Percentiles rank a stretch among this genome's conserved stretches.
Evolutionary conservation across 1,284 basidiomycete genomes (phyloP).

Genomic region (Singerocomus inundabilis): DNA sequence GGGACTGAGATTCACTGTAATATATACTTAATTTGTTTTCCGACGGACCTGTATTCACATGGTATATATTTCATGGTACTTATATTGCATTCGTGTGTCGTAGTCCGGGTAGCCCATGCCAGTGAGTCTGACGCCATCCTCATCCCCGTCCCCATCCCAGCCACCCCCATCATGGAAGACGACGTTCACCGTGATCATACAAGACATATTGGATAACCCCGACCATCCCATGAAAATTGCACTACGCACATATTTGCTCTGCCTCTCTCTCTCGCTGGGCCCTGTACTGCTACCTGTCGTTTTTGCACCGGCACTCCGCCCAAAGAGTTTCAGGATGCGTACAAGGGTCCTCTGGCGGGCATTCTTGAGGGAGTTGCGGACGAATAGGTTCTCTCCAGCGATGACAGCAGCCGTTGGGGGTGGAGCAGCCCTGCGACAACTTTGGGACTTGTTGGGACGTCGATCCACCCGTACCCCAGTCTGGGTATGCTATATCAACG

Average conservation of each 20-base stretch:
- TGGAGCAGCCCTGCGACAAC: conserved; percentile 49
- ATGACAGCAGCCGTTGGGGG: conserved; percentile 64
- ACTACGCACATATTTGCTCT: conserved; percentile 65
- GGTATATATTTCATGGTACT: neutral
- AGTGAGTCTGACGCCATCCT: neutral
- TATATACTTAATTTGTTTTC: neutral
- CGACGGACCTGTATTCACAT: conserved; percentile 16
- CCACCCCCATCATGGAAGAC: conserved; percentile 11
- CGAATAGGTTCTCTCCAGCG: conserved; percentile 65
- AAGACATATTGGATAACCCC: conserved; percentile 10
- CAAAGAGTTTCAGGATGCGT: conserved; percentile 11
- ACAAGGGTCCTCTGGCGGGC: conserved; percentile 39
- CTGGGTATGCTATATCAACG: neutral
- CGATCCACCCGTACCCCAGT: neutral
- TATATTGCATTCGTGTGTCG: too few relatives aligned
- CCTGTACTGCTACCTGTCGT: conserved; percentile 59
- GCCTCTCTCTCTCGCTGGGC: conserved; percentile 61
- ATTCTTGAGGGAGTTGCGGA: conserved; percentile 53
- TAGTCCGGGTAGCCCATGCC: neutral
- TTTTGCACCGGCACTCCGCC: conserved; percentile 31
- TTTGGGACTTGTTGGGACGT: conserved; percentile 41
- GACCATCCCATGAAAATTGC: conserved; percentile 59
- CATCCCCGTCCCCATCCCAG: neutral
- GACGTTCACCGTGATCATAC: neutral
- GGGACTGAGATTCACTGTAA: neutral